phyloP scores from a whole-genome alignment of 2,329 filamentous ascomycete species.

The Penicillium sp. region DNA sequence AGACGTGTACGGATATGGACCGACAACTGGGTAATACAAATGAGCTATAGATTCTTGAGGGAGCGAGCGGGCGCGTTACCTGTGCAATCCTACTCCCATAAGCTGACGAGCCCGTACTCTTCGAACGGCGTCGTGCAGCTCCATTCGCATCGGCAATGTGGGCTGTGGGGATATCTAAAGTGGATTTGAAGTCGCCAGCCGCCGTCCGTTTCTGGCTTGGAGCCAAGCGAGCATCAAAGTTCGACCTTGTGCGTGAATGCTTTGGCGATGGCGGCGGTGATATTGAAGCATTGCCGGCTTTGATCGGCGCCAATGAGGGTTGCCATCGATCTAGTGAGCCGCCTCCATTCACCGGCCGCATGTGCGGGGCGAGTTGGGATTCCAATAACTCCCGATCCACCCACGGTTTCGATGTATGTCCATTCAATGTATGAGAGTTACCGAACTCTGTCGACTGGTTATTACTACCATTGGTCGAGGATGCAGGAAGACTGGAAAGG shows the following conservation, averaged over 20 bases:
- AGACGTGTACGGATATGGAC: constrained; percentile 78
- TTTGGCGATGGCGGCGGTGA: constrained; percentile 14
- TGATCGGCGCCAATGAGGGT: constrained; percentile 13
- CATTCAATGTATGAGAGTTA: constrained; percentile 9
- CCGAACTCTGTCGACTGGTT: constrained; percentile 13
- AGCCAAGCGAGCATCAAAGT: constrained; percentile 12
- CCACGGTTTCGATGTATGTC: constrained; percentile 7
- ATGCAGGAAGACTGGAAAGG: constrained; percentile 15
- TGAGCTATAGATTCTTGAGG: constrained; percentile 18
- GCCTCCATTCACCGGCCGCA: constrained; percentile 9
- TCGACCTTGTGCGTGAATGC: constrained; percentile 3
- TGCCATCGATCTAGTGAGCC: constrained; percentile 9
- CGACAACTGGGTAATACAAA: constrained; percentile 58
- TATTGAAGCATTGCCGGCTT: constrained; percentile 17
- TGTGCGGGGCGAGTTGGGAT: constrained; percentile 8
- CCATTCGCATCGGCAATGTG: constrained; percentile 36
- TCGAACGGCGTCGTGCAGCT: constrained; percentile 57
- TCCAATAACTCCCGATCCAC: constrained; percentile 8
- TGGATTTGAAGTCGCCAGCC: constrained; percentile 68
- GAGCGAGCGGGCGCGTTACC: constrained; percentile 50
- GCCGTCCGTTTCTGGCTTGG: constrained; percentile 70
- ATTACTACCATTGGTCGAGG: constrained; percentile 11
- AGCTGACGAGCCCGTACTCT: constrained; percentile 69
- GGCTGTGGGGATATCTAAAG: constrained; percentile 19
- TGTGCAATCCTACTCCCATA: constrained; percentile 73